Conservation (phyloP, 2,329 filamentous ascomycete genomes). For the Botrytis elliptica region DNA sequence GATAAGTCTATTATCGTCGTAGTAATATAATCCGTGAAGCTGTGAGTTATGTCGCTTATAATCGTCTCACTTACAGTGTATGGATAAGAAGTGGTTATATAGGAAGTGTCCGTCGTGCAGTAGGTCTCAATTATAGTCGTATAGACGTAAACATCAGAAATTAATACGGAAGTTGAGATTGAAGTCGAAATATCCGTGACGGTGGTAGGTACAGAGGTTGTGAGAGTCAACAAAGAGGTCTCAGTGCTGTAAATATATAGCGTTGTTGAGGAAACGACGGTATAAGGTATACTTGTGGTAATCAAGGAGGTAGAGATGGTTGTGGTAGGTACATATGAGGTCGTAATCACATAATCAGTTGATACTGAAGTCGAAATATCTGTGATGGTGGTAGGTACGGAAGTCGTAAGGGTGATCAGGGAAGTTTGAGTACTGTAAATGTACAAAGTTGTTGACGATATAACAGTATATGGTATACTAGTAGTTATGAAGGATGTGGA, state of each 20-base stretch:
- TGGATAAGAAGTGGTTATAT: conserved; percentile 22
- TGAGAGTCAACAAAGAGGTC: neutral
- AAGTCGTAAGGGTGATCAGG: neutral
- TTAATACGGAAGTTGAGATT: conserved; percentile 14
- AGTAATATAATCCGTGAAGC: conserved; percentile 9
- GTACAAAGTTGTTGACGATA: conserved; percentile 12
- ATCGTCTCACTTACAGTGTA: conserved; percentile 14
- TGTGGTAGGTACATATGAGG: neutral
- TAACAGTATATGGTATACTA: conserved; percentile 11
- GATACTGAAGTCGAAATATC: conserved; percentile 13
- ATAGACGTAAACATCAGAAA: conserved; percentile 11
- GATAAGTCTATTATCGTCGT: conserved; percentile 1
- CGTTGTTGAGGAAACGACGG: conserved; percentile 14
- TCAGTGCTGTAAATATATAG: conserved; percentile 8
- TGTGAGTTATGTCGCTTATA: conserved; percentile 6
- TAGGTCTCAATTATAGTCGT: conserved; percentile 12
- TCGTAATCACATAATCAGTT: neutral
- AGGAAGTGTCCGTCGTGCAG: conserved; percentile 1
- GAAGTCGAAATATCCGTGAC: conserved; percentile 2
- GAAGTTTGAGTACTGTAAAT: conserved; percentile 10
- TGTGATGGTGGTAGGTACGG: neutral
- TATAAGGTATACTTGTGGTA: conserved; percentile 9
- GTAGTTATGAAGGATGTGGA: neutral
- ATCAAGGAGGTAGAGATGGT: neutral
- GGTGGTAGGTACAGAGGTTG: conserved; percentile 11